These are phyloP conservation scores for Boletus calvinii DNA, from an alignment of 1,284 basidiomycete species.

Conservation along the genomic window DNA sequence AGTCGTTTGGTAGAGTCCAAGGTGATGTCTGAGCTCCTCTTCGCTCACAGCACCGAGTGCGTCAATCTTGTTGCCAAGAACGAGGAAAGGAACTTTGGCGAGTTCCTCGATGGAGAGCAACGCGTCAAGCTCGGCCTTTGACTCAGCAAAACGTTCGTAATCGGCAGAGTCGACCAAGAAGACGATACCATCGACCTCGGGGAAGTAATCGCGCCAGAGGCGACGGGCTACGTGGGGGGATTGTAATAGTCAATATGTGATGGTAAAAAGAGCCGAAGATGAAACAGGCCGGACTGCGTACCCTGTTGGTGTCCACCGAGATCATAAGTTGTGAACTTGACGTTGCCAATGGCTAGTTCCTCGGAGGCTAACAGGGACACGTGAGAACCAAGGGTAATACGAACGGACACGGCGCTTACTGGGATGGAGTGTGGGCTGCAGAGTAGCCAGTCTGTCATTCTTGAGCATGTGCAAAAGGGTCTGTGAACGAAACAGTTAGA, in stretches of 20 bases:
- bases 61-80: constrained; percentile 99
- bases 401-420: constrained; percentile 52
- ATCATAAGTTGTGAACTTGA: constrained; percentile 99
- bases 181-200: constrained; percentile 98
- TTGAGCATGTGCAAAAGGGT: constrained; percentile 99
- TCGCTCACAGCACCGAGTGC: constrained; percentile 97
- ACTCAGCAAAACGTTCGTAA: constrained; percentile 93
- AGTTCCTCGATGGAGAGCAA: constrained; percentile 94
- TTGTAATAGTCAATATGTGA: constrained; percentile 7
- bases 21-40: constrained; percentile 93
- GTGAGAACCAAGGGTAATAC: not conserved
- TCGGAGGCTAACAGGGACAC: constrained; percentile 77
- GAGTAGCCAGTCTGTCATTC: constrained; percentile 96
- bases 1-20: constrained; percentile 98
- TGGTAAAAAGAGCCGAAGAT: constrained; percentile 4
- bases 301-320: constrained; percentile 97
- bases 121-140: constrained; percentile 95
- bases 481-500: constrained; percentile 44
- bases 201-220: constrained; percentile 99
- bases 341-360: constrained; percentile 97
- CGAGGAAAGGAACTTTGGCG: constrained; percentile 95
- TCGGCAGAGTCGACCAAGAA: constrained; percentile 98
- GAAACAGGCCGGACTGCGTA: constrained; percentile 37
- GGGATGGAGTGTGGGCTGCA: constrained; percentile 99
- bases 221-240: constrained; percentile 72